Conservation (phyloP, 805 yeast species). For the Sungouiozyma ichnusensis region DNA sequence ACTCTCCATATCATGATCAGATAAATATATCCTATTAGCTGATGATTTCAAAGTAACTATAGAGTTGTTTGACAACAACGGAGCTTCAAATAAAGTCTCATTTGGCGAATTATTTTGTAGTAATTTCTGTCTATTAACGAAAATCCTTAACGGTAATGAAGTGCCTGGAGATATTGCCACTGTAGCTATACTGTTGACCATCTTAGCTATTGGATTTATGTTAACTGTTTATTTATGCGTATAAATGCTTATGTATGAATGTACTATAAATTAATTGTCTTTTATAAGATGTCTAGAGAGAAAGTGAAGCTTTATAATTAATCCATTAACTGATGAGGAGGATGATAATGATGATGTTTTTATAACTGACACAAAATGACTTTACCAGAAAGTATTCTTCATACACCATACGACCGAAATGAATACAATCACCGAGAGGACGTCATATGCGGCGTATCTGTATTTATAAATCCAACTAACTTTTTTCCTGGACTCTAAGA, state of each 20-base stretch:
- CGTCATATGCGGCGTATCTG: constrained; percentile 6
- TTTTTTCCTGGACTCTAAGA: constrained; percentile 5
- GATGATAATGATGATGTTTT: no score
- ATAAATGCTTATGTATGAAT: no score
- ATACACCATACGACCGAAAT: not conserved
- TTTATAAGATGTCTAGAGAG: no score
- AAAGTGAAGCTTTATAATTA: no score
- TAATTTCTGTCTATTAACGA: constrained; percentile 23
- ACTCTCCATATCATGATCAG: constrained; percentile 22
- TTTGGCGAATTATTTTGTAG: constrained; percentile 12
- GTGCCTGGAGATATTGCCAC: constrained; percentile 14
- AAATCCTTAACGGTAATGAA: constrained; percentile 19
- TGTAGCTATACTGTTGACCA: constrained; percentile 19
- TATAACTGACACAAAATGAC: not conserved
- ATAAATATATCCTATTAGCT: constrained; percentile 18
- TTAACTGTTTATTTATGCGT: not conserved
- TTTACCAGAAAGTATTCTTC: not conserved
- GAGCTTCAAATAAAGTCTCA: constrained; percentile 23
- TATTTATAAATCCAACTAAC: constrained; percentile 2
- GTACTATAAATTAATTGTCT: no score
- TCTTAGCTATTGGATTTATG: not conserved
- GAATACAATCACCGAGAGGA: constrained; percentile 1
- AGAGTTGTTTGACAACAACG: constrained; percentile 27
- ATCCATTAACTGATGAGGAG: no score
- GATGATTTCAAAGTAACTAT: constrained; percentile 26